Evolutionary conservation across 768 basidiomycete genomes (phyloP).

Genomic region (Sarcodon sp.): DNA sequence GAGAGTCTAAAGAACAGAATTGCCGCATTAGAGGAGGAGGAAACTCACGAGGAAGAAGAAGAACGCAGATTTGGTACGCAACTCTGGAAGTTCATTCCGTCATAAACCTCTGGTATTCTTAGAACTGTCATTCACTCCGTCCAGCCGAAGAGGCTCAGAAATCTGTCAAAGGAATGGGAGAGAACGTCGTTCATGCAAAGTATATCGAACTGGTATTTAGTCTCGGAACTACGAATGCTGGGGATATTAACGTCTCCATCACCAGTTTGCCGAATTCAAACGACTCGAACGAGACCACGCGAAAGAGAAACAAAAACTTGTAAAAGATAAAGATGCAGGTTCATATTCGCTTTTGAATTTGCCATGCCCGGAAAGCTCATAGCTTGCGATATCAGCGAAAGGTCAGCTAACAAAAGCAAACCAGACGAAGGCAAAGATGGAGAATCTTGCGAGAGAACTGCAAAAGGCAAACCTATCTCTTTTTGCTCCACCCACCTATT

Average conservation of each 20-base stretch:
- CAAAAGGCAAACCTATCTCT: slow-evolving; percentile 50
- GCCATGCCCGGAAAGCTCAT: slow-evolving; percentile 7
- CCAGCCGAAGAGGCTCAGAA: slow-evolving; percentile 83
- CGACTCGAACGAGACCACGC: slow-evolving; percentile 79
- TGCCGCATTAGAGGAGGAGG: slow-evolving; percentile 81
- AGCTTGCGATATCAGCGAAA: slow-evolving; percentile 43
- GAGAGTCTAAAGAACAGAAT: slow-evolving; percentile 83
- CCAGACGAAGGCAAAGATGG: slow-evolving; percentile 82
- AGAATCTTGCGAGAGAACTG: slow-evolving; percentile 78
- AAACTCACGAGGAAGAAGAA: slow-evolving; percentile 79
- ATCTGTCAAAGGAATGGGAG: slow-evolving; percentile 70
- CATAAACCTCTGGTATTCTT: slow-evolving; percentile 8
- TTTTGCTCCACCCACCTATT: not conserved
- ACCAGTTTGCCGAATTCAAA: slow-evolving; percentile 80
- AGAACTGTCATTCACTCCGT: slow-evolving; percentile 6
- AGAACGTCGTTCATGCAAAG: slow-evolving; percentile 74
- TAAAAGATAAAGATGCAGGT: slow-evolving; percentile 89
- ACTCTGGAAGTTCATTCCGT: slow-evolving; percentile 2
- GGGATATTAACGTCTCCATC: slow-evolving; percentile 1
- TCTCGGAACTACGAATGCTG: not conserved
- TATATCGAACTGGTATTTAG: slow-evolving; percentile 71
- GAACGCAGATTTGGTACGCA: slow-evolving; percentile 62
- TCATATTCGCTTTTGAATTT: slow-evolving; percentile 10
- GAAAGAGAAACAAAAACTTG: slow-evolving; percentile 84
- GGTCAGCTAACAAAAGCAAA: slow-evolving; percentile 79